Base-by-base conservation (phyloP, 768 basidiomycete species). In the Pleurotus ostreatus region DNA sequence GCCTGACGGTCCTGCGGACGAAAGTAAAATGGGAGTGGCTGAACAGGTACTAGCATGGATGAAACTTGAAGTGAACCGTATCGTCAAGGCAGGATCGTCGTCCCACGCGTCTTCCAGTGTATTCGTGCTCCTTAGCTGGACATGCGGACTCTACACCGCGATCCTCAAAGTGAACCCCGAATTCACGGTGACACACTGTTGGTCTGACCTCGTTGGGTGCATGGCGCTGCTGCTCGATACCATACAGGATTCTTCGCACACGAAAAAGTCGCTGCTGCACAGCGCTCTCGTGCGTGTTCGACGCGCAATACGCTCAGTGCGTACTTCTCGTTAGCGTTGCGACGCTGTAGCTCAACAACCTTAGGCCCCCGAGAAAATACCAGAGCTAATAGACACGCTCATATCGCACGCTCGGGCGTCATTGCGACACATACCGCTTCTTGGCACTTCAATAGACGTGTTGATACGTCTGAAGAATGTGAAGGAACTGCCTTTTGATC, bases 41-140 rank as follows among this genome's bases (percentile, higher is more conserved):
- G 86, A 91, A 62, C 81, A 87, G 62, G 79, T 94, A 13, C 68
- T 92, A 37, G 88, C 81, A 43, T 95, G 92, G 91, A 71, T 92
- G 6, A 76, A 81, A 5, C 76, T 77, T 45, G 91, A 96, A 65
- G 82, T 84, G 1, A 76, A 77, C 3, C 79, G 75, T 46, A 73
- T 87, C 16, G 71, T 80, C 2, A 86, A 81, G 62, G 74, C 75
- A 37, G 71, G 76, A 6, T 71, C 74, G 23, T 69, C 82, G 61
- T 76, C 82, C 15, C 79, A 79, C 62, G 83, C 87, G 0, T 70
- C 85, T 9, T 71, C 82, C 5, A 81, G 88, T 55, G 61, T 84
- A 38, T 88, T 86, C 66, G 82, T 88, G 30, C 78, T 93, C 15
- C 71, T 91, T 41, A 83, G 76, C 63, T 92, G 90, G 91, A 71